A percentile compares a stretch with the other conserved stretches of the same genome.
These are phyloP conservation scores for Trichoderma polysporum DNA, from an alignment of 2,329 filamentous ascomycete genomes.

Conservation along the genomic window DNA sequence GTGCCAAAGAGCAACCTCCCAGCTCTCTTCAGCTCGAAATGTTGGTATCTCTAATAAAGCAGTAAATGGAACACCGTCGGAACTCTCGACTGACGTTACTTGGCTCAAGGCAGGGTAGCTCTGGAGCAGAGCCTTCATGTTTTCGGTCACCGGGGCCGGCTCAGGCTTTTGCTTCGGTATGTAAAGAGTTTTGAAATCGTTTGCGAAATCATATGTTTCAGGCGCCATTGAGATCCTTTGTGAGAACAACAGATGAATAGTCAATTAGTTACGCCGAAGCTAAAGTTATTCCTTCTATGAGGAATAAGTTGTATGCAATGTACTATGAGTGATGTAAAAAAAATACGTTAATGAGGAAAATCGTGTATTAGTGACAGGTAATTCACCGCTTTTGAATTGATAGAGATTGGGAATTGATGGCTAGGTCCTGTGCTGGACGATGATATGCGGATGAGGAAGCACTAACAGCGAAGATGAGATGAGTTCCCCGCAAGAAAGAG, in stretches of 20 bases:
- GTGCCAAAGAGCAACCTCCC: slow-evolving; percentile 77
- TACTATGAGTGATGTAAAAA: neutral
- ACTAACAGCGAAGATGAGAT: neutral
- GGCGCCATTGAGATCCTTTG: slow-evolving; percentile 26
- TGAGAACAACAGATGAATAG: neutral
- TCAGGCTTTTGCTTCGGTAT: slow-evolving; percentile 40
- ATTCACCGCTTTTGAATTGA: neutral
- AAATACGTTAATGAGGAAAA: neutral
- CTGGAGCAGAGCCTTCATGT: slow-evolving; percentile 42
- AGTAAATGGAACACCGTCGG: slow-evolving; percentile 55
- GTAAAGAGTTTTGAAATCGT: slow-evolving; percentile 39
- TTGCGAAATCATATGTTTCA: slow-evolving; percentile 36
- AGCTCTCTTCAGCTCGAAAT: slow-evolving; percentile 54
- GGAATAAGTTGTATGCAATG: neutral
- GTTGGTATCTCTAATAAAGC: slow-evolving; percentile 67
- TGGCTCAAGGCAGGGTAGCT: slow-evolving; percentile 74
- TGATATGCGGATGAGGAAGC: neutral
- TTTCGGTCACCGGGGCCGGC: slow-evolving; percentile 28
- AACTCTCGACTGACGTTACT: slow-evolving; percentile 58
- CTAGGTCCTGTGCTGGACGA: neutral
- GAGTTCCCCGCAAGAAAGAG: slow-evolving; percentile 11
- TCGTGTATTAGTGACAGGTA: neutral
- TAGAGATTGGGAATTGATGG: too few relatives aligned
- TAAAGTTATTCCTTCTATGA: neutral
- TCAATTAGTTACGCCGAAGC: neutral